A percentile compares a stretch with the other conserved stretches of the same genome.
Evolutionary conservation across 495 filamentous ascomycete genomes (phyloP).

Genomic region (Lasiosphaeris hirsuta): DNA sequence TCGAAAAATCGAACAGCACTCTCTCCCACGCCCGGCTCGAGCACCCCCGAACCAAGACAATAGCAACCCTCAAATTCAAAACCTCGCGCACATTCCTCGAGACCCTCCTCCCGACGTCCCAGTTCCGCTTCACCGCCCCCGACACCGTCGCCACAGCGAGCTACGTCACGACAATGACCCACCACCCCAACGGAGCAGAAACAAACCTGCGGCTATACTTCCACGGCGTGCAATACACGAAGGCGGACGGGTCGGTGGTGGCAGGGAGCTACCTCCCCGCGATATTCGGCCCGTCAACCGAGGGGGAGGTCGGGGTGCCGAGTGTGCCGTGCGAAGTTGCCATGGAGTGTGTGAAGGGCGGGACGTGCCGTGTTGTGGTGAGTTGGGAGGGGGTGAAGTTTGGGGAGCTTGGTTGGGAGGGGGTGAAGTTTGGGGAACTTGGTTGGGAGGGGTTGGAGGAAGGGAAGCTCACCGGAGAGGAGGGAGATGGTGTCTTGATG

Average conservation of each 20-base stretch:
- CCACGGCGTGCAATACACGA: constrained; percentile 54
- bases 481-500: too few relatives aligned
- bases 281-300: constrained; percentile 51
- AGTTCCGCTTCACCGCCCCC: constrained; percentile 44
- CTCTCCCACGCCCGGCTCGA: too few relatives aligned
- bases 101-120: constrained; percentile 46
- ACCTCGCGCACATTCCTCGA: constrained; percentile 57
- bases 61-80: constrained; percentile 54
- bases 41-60: constrained; percentile 50
- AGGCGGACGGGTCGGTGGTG: constrained; percentile 44
- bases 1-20: too few relatives aligned
- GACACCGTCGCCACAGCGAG: constrained; percentile 50
- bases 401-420: too few relatives aligned
- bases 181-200: neutral
- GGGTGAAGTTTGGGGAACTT: too few relatives aligned
- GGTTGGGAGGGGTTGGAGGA: too few relatives aligned
- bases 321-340: too few relatives aligned
- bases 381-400: too few relatives aligned
- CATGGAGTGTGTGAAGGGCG: too few relatives aligned
- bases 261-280: constrained; percentile 53
- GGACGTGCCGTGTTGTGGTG: too few relatives aligned
- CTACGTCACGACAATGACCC: constrained; percentile 23
- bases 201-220: constrained; percentile 51
- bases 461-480: too few relatives aligned
- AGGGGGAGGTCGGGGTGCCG: too few relatives aligned